Evolutionary conservation across 2,329 filamentous ascomycete genomes (phyloP), one percentile per base, ranked within the genome.

Genomic region (Aspergillus pseudotamarii): DNA sequence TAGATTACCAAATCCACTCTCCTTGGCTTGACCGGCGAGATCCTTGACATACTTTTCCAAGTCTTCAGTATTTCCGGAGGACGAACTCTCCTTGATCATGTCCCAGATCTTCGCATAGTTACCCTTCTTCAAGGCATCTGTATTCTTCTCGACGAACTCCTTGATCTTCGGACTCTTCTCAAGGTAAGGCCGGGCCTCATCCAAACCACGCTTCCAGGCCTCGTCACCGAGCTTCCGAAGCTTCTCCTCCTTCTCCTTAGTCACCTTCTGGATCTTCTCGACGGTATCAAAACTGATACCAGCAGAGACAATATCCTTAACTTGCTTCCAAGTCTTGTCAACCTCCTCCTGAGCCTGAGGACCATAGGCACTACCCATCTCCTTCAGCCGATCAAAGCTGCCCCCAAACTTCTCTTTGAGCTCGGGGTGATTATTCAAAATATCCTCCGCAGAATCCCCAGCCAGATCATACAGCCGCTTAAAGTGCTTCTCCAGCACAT

Each of bases 161-260:
- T 92, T 93, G 63, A 91, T 79, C 79, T 91, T 82, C n/a, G 90
- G 89, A 76, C 87, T 91, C 83, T 92, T 92, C 69, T 93, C 90
- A 0, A 93, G 83, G 63, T 88, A 86, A 0, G 90, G 89, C 81
- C 91, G 88, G 41, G 87, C 88, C 76, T 91, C 82, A 77, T 93
- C 88, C 54, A 91, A 73, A 0, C 86, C 89, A 80, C 91, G 90
- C 67, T 88, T 82, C 89, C 89, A 93, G 0, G 88, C 87, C 76
- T 92, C 84, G 46, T 93, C 89, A 26, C 89, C 89, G 2, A 92
- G 78, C 76, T 89, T 85, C 78, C 86, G 84, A 36, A 93, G 72
- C 75, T 90, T 82, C 72, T 91, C 79, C 2, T 84, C 82, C 84
- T 91, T 93, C 57, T 93, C 89, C 64, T 92, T 83, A 1, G 92